Evolutionary conservation across 1,139 yeast species (phyloP).

Genomic region (Saccharomyces hybrid): DNA sequence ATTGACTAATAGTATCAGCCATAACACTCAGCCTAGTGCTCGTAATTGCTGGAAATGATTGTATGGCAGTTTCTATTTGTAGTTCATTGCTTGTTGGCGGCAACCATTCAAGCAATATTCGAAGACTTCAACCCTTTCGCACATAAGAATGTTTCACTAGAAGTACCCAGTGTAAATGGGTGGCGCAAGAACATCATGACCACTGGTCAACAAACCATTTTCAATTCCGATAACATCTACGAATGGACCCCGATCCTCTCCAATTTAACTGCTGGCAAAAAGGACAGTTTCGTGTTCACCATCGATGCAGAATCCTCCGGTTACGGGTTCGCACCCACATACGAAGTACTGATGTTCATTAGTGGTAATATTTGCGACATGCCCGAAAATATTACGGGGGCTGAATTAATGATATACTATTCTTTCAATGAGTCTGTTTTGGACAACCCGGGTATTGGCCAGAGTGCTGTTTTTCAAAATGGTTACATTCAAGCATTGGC

Average conservation of each 20-base stretch:
- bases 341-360: slow-evolving; percentile 48
- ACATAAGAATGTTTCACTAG: not conserved
- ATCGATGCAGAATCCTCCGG: slow-evolving; percentile 17
- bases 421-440: slow-evolving; percentile 42
- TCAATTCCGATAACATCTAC: slow-evolving; percentile 19
- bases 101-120: not conserved
- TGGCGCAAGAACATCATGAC: not conserved
- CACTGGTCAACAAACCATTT: slow-evolving; percentile 3
- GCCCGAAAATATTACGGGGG: slow-evolving; percentile 36
- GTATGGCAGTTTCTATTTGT: not conserved
- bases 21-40: not conserved
- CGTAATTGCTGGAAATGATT: not conserved
- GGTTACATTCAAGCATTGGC: slow-evolving; percentile 56
- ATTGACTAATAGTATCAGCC: not conserved
- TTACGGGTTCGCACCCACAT: slow-evolving; percentile 26
- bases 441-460: slow-evolving; percentile 20
- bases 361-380: slow-evolving; percentile 53
- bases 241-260: slow-evolving; percentile 29
- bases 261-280: slow-evolving; percentile 20
- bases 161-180: not conserved
- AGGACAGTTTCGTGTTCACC: slow-evolving; percentile 20
- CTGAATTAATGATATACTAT: slow-evolving; percentile 44
- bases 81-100: not conserved
- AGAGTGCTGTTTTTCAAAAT: slow-evolving; percentile 32
- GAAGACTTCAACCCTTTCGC: not conserved